These are phyloP conservation scores for Stachybotrys chlorohalonatus DNA, from an alignment of 2,329 filamentous ascomycete species.

Conservation along the genomic window DNA sequence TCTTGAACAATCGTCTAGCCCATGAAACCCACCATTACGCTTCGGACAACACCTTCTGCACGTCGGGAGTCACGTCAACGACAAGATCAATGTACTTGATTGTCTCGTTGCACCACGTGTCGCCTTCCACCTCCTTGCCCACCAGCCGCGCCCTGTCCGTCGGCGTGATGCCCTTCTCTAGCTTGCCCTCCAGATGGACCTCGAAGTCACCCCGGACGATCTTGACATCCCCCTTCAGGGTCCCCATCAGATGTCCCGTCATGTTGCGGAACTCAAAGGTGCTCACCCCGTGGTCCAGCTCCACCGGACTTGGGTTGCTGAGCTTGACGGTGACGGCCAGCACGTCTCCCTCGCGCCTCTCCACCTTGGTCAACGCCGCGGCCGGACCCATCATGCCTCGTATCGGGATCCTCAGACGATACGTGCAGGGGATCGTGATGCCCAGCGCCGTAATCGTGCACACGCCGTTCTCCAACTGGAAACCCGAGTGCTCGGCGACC, in stretches of 20 bases:
- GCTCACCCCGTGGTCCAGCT: constrained; percentile 19
- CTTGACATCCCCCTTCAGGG: constrained; percentile 17
- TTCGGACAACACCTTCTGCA: constrained; percentile 3
- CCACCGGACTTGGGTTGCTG: constrained; percentile 19
- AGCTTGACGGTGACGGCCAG: constrained; percentile 14
- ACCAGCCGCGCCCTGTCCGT: constrained; percentile 12
- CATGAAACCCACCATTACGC: neutral
- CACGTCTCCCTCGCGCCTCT: constrained; percentile 5
- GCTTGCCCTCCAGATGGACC: constrained; percentile 15
- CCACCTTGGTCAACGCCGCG: constrained; percentile 11
- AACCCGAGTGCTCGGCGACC: constrained; percentile 14
- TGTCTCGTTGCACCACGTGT: constrained; percentile 18
- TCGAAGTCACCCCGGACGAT: constrained; percentile 18
- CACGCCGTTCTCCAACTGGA: constrained; percentile 17
- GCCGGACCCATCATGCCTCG: constrained; percentile 15
- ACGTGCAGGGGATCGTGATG: constrained; percentile 11
- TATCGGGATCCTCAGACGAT: constrained; percentile 18
- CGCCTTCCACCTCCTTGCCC: constrained; percentile 13
- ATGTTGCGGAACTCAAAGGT: constrained; percentile 20
- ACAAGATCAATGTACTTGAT: constrained; percentile 15
- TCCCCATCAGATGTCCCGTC: constrained; percentile 13
- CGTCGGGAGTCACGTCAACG: constrained; percentile 8
- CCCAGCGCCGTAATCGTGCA: constrained; percentile 17
- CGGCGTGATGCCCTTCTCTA: constrained; percentile 5
- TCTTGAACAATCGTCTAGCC: too few species aligned